Evolutionary conservation across 2,329 filamentous ascomycete genomes (phyloP).

Genomic region (Allantophomopsis cytisporea): DNA sequence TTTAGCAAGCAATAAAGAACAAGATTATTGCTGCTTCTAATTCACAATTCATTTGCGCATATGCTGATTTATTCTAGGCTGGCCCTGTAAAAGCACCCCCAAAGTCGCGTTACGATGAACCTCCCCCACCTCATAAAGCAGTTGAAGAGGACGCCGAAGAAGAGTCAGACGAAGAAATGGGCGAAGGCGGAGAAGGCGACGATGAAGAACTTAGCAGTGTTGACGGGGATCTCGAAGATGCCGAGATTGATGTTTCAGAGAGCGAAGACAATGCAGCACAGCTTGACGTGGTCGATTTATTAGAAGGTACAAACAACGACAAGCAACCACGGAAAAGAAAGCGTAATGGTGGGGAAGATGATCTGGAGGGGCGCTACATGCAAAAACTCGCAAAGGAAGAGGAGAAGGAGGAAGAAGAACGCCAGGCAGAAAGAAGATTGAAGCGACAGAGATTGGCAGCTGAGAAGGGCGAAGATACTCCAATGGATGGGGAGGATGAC

Average conservation of each 20-base stretch:
- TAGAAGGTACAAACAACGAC: constrained; percentile 3
- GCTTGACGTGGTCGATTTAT: constrained; percentile 22
- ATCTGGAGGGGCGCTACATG: constrained; percentile 59
- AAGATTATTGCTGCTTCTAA: not conserved
- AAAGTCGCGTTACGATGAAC: constrained; percentile 16
- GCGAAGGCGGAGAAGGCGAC: constrained; percentile 14
- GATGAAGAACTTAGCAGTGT: constrained; percentile 21
- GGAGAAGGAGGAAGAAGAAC: constrained; percentile 36
- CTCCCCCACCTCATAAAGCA: constrained; percentile 16
- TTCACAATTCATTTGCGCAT: not conserved
- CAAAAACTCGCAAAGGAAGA: constrained; percentile 47
- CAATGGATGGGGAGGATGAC: constrained; percentile 18
- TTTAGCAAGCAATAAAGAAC: not conserved
- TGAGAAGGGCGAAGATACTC: constrained; percentile 19
- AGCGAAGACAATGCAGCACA: constrained; percentile 14
- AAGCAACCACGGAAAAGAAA: constrained; percentile 43
- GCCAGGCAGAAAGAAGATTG: constrained; percentile 23
- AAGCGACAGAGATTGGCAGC: constrained; percentile 38
- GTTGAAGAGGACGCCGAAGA: constrained; percentile 12
- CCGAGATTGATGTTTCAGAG: constrained; percentile 14
- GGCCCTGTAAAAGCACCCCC: constrained; percentile 21
- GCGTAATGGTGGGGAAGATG: constrained; percentile 48
- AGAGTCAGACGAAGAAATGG: constrained; percentile 21
- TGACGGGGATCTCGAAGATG: constrained; percentile 20
- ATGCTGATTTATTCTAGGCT: constrained; percentile 11